These are phyloP conservation scores for Trypanosoma mega DNA, from an alignment of 208 protist genomes.

Conservation along the genomic window DNA sequence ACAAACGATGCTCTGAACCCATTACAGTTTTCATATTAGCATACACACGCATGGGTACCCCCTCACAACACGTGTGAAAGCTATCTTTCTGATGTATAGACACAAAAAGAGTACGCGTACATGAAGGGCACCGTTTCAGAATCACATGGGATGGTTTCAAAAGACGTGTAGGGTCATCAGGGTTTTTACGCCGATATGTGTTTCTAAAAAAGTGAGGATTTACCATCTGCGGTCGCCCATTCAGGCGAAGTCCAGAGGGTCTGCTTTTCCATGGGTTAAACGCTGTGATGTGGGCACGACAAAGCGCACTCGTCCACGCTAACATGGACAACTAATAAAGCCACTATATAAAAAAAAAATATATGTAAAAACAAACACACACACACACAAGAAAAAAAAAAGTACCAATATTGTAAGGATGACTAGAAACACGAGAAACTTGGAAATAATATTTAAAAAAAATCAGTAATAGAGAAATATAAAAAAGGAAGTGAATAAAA, in stretches of 20 bases:
- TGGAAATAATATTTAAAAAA: conserved; percentile 2
- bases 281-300: conserved; percentile 48
- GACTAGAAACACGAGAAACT: conserved; percentile 13
- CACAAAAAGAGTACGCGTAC: conserved; percentile 79
- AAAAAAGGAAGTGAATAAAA: too few relatives aligned
- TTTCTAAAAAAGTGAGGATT: conserved; percentile 54
- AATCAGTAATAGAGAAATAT: too few relatives aligned
- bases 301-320: conserved; percentile 4
- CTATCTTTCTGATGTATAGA: conserved; percentile 43
- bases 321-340: conserved; percentile 36
- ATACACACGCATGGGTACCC: conserved; percentile 65
- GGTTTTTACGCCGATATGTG: conserved; percentile 55
- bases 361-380: conserved; percentile 7
- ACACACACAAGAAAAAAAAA: conserved; percentile 21
- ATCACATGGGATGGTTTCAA: conserved; percentile 77
- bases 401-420: conserved; percentile 1
- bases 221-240: conserved; percentile 85
- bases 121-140: conserved; percentile 72
- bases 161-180: conserved; percentile 75
- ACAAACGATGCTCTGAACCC: conserved; percentile 64
- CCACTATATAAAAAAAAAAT: conserved; percentile 22
- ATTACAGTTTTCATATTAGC: conserved; percentile 83
- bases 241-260: conserved; percentile 54
- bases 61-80: conserved; percentile 90
- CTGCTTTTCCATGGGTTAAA: conserved; percentile 89